These are phyloP conservation scores for Anthracocystis panici-leucophaei DNA, from an alignment of 1,284 basidiomycete genomes.

Conservation along the genomic window DNA sequence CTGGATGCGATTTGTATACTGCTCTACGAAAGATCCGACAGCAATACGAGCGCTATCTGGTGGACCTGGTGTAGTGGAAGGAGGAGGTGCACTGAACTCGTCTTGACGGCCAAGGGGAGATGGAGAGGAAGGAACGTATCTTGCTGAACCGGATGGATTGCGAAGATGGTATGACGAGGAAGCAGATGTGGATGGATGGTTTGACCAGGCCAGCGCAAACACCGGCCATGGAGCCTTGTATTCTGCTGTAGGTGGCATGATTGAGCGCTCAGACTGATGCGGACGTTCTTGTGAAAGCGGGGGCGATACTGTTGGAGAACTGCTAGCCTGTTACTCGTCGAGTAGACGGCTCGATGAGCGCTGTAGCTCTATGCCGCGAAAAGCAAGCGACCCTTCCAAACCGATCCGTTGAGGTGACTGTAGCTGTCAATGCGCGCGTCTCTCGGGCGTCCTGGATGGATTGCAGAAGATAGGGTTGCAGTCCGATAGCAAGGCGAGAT, in stretches of 20 bases:
- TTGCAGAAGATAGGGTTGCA: background rate
- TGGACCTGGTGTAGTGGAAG: slow-evolving; percentile 31
- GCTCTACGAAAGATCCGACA: slow-evolving; percentile 66
- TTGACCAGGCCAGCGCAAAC: slow-evolving; percentile 64
- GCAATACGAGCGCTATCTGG: slow-evolving; percentile 61
- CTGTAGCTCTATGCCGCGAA: background rate
- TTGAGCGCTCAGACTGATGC: background rate
- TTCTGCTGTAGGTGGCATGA: slow-evolving; percentile 46
- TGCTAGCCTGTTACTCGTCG: background rate
- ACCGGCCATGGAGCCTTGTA: slow-evolving; percentile 59
- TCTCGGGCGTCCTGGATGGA: background rate
- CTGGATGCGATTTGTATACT: slow-evolving; percentile 67
- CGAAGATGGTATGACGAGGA: slow-evolving; percentile 45
- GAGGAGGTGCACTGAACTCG: slow-evolving; percentile 28
- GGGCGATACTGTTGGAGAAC: background rate
- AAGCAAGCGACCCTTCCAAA: background rate
- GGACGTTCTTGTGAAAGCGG: background rate
- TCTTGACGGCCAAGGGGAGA: slow-evolving; percentile 47
- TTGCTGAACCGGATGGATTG: slow-evolving; percentile 43
- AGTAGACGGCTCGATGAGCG: background rate
- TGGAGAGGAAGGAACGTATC: slow-evolving; percentile 49
- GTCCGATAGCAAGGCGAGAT: slow-evolving; percentile 5
- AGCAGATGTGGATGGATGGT: slow-evolving; percentile 45
- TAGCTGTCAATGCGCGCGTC: background rate
- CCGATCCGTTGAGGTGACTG: background rate